These are phyloP conservation scores for Plasmodium cynomolgi DNA, from an alignment of 169 alveolate species.

Conservation along the genomic window DNA sequence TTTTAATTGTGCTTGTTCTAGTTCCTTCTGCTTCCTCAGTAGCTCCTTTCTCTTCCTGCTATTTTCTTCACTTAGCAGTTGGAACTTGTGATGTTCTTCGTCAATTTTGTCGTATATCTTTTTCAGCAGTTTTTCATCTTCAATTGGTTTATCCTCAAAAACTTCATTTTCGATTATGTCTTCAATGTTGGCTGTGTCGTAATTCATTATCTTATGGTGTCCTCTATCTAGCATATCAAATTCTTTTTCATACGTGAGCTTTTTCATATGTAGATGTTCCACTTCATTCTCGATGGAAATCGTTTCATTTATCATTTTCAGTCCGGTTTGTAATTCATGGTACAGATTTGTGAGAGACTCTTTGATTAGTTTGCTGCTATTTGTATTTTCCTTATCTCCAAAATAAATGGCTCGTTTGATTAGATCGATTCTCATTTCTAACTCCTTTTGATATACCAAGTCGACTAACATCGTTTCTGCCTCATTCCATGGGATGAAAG, in stretches of 20 bases:
- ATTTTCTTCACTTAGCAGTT: constrained; percentile 70
- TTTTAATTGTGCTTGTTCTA: constrained; percentile 87
- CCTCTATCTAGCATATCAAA: constrained; percentile 59
- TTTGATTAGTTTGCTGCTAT: constrained; percentile 23
- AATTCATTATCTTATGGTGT: constrained; percentile 28
- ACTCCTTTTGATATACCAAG: constrained; percentile 80
- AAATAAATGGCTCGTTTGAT: constrained; percentile 76
- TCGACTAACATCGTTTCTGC: constrained; percentile 88
- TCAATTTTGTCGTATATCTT: constrained; percentile 70
- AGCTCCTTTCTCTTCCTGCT: constrained; percentile 85
- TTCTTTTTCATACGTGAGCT: constrained; percentile 61
- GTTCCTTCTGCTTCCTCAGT: constrained; percentile 85
- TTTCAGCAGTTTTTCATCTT: constrained; percentile 51
- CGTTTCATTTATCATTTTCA: constrained; percentile 64
- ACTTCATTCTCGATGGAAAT: constrained; percentile 64
- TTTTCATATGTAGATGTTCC: constrained; percentile 28
- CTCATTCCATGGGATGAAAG: constrained; percentile 89
- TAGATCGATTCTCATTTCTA: constrained; percentile 83
- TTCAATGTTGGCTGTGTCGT: constrained; percentile 36
- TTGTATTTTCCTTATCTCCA: constrained; percentile 65
- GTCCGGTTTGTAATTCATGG: constrained; percentile 41
- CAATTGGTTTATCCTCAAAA: constrained; percentile 74
- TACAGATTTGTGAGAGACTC: constrained; percentile 56
- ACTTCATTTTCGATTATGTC: constrained; percentile 58
- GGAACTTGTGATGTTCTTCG: constrained; percentile 64